Conservation (phyloP, 305 asterid species). For the Fraxinus baroniana region DNA sequence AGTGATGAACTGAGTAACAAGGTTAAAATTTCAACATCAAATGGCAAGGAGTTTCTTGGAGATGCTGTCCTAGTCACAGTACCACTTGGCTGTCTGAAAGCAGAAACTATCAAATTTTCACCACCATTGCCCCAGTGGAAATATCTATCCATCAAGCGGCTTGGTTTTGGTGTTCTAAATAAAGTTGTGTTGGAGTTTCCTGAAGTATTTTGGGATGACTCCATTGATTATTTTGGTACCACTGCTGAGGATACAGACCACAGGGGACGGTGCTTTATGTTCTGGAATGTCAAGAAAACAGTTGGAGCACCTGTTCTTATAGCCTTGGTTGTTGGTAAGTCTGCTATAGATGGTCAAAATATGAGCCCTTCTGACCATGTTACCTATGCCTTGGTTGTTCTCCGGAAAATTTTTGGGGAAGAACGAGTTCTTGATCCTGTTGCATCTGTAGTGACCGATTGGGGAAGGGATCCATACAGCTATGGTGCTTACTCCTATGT, state of each 20-base stretch:
- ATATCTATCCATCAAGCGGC: slow-evolving; percentile 65
- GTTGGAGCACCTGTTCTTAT: slow-evolving; percentile 99
- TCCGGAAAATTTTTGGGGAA: slow-evolving; percentile 93
- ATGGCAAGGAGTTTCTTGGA: slow-evolving; percentile 77
- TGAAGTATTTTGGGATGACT: slow-evolving; percentile 95
- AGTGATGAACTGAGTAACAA: slow-evolving; percentile 40
- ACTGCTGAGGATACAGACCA: slow-evolving; percentile 80
- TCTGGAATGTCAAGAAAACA: slow-evolving; percentile 97
- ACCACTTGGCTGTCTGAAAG: slow-evolving; percentile 96
- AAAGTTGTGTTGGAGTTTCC: slow-evolving; percentile 92
- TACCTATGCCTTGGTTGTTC: slow-evolving; percentile 75
- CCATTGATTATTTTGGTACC: slow-evolving; percentile 95
- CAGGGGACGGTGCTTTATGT: slow-evolving; percentile 97
- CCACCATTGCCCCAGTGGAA: slow-evolving; percentile 94
- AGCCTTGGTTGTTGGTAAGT: slow-evolving; percentile 94
- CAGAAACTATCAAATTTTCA: slow-evolving; percentile 75
- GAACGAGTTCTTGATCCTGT: slow-evolving; percentile 82
- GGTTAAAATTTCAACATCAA: slow-evolving; percentile 71
- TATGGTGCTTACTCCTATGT: slow-evolving; percentile 98
- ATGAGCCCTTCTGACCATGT: slow-evolving; percentile 71
- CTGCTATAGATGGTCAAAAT: slow-evolving; percentile 82
- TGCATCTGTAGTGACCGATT: slow-evolving; percentile 92
- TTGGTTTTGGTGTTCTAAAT: slow-evolving; percentile 96
- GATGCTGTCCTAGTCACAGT: slow-evolving; percentile 93
- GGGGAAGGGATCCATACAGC: slow-evolving; percentile 97